Percentiles rank a stretch among this genome's conserved stretches.
Conservation (phyloP, 208 protist species). For the Naegleria gruberi region DNA sequence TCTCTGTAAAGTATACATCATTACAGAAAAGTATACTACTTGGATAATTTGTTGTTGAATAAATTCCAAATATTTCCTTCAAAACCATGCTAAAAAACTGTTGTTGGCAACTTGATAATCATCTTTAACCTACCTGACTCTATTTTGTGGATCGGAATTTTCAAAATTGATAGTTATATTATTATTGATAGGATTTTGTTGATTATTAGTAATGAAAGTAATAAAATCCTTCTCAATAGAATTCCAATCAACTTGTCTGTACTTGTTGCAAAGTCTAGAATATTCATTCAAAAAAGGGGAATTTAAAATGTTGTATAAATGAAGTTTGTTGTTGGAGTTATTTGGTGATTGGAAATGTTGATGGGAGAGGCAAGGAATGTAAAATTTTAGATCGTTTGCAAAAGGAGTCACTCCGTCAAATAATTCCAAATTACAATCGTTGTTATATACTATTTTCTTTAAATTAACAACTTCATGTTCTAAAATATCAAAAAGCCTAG, state of each 20-base stretch:
- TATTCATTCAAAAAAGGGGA: not conserved
- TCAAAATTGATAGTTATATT: not conserved
- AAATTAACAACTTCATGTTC: too few species aligned
- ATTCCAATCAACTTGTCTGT: not conserved
- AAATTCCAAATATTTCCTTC: not conserved
- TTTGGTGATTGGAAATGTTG: not conserved
- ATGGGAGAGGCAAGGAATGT: not conserved
- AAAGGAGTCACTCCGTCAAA: too few species aligned
- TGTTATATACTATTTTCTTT: too few species aligned
- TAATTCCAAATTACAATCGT: too few species aligned
- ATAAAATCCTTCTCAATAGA: not conserved
- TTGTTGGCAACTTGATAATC: too few species aligned
- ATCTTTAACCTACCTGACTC: not conserved
- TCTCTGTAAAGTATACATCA: not conserved
- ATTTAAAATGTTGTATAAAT: not conserved
- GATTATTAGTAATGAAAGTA: not conserved
- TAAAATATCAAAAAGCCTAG: too few species aligned
- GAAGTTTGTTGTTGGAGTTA: not conserved
- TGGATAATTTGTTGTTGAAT: not conserved
- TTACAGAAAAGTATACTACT: not conserved
- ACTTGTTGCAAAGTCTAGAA: not conserved
- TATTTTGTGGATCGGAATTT: not conserved
- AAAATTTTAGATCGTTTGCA: not conserved
- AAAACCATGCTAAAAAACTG: not conserved
- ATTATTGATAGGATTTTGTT: not conserved